Evolutionary conservation across 306 rosid genomes (phyloP).

Genomic region (Leucaena leucocephala): DNA sequence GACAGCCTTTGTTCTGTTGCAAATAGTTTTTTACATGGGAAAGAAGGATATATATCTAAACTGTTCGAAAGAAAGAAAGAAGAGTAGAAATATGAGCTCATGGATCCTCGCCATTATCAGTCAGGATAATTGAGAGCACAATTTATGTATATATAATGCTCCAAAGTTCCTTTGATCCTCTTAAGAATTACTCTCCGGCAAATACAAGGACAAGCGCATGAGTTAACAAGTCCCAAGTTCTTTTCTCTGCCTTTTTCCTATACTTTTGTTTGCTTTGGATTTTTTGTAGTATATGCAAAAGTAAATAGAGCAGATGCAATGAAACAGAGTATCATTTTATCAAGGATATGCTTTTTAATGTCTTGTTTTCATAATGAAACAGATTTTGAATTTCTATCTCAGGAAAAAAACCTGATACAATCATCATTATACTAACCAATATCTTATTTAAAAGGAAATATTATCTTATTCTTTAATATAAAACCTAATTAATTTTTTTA

Average conservation of each 20-base stretch:
- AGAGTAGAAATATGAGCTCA: not conserved
- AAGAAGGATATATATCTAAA: not conserved
- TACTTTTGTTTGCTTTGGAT: constrained; percentile 11
- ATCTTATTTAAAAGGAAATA: too few relatives aligned
- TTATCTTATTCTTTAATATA: too few relatives aligned
- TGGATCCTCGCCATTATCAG: not conserved
- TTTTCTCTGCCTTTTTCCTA: constrained; percentile 17
- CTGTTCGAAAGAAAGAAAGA: not conserved
- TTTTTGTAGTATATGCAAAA: not conserved
- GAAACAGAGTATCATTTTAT: constrained; percentile 54
- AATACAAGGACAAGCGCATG: not conserved
- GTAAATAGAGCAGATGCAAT: constrained; percentile 17
- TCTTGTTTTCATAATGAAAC: not conserved
- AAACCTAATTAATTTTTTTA: too few relatives aligned
- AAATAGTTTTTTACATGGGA: too few relatives aligned
- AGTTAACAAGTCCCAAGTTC: constrained; percentile 2
- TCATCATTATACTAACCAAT: not conserved
- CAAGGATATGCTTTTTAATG: not conserved
- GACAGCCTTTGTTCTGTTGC: too few relatives aligned
- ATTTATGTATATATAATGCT: not conserved
- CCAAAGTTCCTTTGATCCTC: not conserved
- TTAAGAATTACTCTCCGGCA: not conserved
- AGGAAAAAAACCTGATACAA: too few relatives aligned
- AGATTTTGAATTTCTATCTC: too few relatives aligned
- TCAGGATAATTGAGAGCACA: not conserved